Percentiles rank a stretch among this genome's conserved stretches.
These are phyloP conservation scores for Populus hybrid DNA, from an alignment of 441 rosid species.

Conservation along the genomic window DNA sequence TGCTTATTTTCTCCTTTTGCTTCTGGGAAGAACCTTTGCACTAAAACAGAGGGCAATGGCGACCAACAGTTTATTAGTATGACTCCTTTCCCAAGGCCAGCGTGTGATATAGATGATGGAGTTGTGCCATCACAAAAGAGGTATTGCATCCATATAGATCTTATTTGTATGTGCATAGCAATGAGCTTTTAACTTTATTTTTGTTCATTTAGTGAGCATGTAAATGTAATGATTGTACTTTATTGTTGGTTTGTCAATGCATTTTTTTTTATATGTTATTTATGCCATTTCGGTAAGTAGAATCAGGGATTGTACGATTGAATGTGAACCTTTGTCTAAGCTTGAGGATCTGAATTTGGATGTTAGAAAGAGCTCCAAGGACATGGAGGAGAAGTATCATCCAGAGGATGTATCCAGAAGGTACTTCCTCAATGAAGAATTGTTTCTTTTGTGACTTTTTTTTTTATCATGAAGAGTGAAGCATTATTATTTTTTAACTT, in stretches of 20 bases:
- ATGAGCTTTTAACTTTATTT: neutral
- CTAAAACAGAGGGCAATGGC: constrained; percentile 34
- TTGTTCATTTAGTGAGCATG: neutral
- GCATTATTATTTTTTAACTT: neutral
- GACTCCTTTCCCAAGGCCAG: constrained; percentile 28
- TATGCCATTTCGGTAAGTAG: constrained; percentile 30
- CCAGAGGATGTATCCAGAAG: constrained; percentile 38
- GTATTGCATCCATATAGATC: constrained; percentile 31
- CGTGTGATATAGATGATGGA: constrained; percentile 32
- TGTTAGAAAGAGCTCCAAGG: constrained; percentile 47
- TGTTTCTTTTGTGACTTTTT: neutral
- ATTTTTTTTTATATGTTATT: constrained; percentile 13
- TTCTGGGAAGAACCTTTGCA: constrained; percentile 39
- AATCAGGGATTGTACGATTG: constrained; percentile 43
- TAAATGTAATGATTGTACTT: neutral
- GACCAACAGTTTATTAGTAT: constrained; percentile 29
- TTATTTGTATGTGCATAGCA: neutral
- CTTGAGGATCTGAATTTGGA: constrained; percentile 76
- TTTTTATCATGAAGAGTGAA: neutral
- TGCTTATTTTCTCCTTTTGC: constrained; percentile 5
- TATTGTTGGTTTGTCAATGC: constrained; percentile 8
- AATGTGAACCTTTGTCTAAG: constrained; percentile 72
- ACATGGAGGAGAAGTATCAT: constrained; percentile 31
- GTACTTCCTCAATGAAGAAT: constrained; percentile 31
- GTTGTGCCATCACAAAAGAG: constrained; percentile 40